Evolutionary conservation across 495 filamentous ascomycete species (phyloP).

Genomic region (Rhypophila decipiens): DNA sequence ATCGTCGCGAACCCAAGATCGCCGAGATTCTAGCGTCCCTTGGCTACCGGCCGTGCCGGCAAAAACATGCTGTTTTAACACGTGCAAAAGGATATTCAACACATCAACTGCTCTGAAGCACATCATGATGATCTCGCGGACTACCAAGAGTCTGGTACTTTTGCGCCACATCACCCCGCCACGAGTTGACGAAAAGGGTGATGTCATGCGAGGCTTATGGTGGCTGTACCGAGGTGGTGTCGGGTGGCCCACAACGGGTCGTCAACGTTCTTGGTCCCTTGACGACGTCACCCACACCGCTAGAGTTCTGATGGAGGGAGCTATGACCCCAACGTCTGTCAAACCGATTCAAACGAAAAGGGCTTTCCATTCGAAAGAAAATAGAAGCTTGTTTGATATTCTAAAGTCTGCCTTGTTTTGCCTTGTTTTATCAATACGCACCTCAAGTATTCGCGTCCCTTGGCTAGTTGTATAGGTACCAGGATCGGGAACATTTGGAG

Average conservation of each 20-base stretch:
- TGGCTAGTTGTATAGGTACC: too few species aligned
- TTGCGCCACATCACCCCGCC: background rate
- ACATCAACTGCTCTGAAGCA: too few species aligned
- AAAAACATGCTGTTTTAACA: too few species aligned
- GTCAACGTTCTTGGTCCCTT: slow-evolving; percentile 3
- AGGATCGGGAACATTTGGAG: background rate
- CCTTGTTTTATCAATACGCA: background rate
- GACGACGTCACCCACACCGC: slow-evolving; percentile 5
- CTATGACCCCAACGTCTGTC: background rate
- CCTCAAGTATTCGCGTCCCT: background rate
- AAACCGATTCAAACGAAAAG: background rate
- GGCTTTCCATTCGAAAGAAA: background rate
- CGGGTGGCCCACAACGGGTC: background rate
- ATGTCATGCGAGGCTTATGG: background rate
- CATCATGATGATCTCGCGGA: too few species aligned
- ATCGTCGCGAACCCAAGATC: too few species aligned
- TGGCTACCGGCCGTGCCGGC: too few species aligned
- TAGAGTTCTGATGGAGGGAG: background rate
- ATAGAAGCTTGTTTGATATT: too few species aligned
- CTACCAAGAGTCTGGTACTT: too few species aligned
- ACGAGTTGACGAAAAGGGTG: background rate
- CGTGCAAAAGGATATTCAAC: too few species aligned
- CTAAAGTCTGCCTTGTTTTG: background rate
- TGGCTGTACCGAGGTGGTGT: background rate
- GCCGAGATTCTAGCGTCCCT: too few species aligned